Conservation (phyloP, 177 flowering plant genomes). For the Vitis hybrid region DNA sequence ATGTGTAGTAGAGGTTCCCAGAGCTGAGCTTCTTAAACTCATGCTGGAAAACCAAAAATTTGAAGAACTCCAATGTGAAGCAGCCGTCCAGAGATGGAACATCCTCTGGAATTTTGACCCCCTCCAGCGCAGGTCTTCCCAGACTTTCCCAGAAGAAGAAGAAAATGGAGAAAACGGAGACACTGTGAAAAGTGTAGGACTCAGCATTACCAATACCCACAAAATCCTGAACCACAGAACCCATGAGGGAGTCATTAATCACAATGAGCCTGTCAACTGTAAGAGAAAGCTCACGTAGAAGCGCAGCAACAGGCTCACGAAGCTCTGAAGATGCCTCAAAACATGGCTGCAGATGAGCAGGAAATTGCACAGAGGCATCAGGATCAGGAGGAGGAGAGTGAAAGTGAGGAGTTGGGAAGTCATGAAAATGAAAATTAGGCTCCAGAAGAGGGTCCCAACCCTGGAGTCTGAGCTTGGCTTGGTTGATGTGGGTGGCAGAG, state of each 20-base stretch:
- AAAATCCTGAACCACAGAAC: slow-evolving; percentile 42
- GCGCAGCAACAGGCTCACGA: slow-evolving; percentile 35
- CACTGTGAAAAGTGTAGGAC: slow-evolving; percentile 36
- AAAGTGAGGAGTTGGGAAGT: slow-evolving; percentile 30
- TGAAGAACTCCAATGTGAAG: slow-evolving; percentile 20
- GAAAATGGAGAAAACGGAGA: slow-evolving; percentile 30
- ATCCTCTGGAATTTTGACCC: neutral
- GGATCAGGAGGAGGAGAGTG: slow-evolving; percentile 40
- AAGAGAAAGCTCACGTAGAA: slow-evolving; percentile 28
- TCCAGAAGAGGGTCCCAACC: slow-evolving; percentile 24
- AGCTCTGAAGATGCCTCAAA: slow-evolving; percentile 30
- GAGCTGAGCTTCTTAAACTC: slow-evolving; percentile 3
- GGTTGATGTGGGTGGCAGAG: slow-evolving; percentile 46
- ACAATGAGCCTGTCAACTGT: slow-evolving; percentile 29
- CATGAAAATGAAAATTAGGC: slow-evolving; percentile 42
- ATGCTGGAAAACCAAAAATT: slow-evolving; percentile 17
- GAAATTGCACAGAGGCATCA: slow-evolving; percentile 25
- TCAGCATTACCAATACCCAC: slow-evolving; percentile 36
- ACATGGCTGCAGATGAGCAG: slow-evolving; percentile 36
- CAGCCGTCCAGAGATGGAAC: slow-evolving; percentile 27
- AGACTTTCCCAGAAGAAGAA: slow-evolving; percentile 14
- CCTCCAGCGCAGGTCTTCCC: slow-evolving; percentile 12
- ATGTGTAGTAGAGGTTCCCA: slow-evolving; percentile 45
- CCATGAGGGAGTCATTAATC: slow-evolving; percentile 48
- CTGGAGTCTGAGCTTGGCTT: slow-evolving; percentile 42